Percentiles rank a stretch among this genome's conserved stretches.
These are phyloP conservation scores for Fraxinus anomala DNA, from an alignment of 257 asterid species.

Conservation along the genomic window DNA sequence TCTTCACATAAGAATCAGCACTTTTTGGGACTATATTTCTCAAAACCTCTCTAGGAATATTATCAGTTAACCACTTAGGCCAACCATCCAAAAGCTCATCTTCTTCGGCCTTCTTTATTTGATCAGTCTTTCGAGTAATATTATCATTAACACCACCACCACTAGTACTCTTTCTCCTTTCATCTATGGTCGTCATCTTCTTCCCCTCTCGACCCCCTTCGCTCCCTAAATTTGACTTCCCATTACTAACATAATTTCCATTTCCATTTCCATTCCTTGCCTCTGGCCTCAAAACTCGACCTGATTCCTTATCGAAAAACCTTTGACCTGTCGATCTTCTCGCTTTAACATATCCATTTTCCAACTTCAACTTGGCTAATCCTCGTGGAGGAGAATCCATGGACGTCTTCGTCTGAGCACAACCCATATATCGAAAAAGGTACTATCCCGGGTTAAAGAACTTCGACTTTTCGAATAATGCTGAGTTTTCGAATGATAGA, in stretches of 20 bases:
- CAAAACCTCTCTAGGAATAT: constrained; percentile 65
- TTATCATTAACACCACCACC: constrained; percentile 23
- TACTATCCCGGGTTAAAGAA: not conserved
- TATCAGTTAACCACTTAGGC: constrained; percentile 81
- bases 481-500: constrained; percentile 6
- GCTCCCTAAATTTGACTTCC: constrained; percentile 31
- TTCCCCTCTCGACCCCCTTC: constrained; percentile 31
- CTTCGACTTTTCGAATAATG: not conserved
- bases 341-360: constrained; percentile 44
- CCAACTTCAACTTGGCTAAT: constrained; percentile 54
- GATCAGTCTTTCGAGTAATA: constrained; percentile 19
- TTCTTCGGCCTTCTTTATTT: constrained; percentile 31
- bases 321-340: constrained; percentile 52
- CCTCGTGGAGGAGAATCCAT: constrained; percentile 44
- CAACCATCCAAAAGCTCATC: constrained; percentile 74
- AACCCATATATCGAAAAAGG: constrained; percentile 47
- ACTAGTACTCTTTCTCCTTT: constrained; percentile 30
- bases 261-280: constrained; percentile 30
- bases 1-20: constrained; percentile 80
- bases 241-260: constrained; percentile 22
- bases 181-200: constrained; percentile 14
- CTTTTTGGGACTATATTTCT: constrained; percentile 69
- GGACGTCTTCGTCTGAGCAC: constrained; percentile 49
- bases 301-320: constrained; percentile 22
- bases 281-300: constrained; percentile 28